Evolutionary conservation across 2,329 filamentous ascomycete species (phyloP), one percentile per base, ranked within the genome.

Genomic region (Fusarium circinatum): DNA sequence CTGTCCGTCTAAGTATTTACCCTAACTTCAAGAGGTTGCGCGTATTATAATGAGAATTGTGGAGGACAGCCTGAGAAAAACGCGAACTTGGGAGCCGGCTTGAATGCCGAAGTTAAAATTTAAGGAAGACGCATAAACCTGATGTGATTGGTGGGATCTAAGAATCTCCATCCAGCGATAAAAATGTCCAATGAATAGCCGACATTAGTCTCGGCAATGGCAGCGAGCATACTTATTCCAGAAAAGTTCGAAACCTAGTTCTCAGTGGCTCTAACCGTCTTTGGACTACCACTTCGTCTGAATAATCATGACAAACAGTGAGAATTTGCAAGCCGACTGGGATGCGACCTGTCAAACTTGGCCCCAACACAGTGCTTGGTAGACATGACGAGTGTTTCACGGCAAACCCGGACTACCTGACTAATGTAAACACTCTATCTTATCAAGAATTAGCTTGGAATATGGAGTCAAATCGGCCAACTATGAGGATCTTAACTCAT

Each of bases 231-330:
- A n/a, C 51, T 38, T 30, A 12, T 62, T 58, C 51, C 20, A 44
- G 60, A 62, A 62, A 58, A 11, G 51, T 39, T 57, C 17, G 5
- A 62, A 56, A 42, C 24, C 18, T 32, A 36, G 9, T 38, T 4
- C 6, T 17, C 5, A 17, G 7, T 7, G 1, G 13, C 11, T 13
- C 51, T 58, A 39, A n/a, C 39, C 12, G 3, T 32, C 38, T 45
- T 30, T 20, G 41, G 52, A 47, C 18, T 18, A 26, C 26, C 7
- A 9, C 6, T 5, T 8, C 3, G 5, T 8, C 41, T 62, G 12
- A 32, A 14, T 58, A 57, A 58, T 47, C 51, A 58, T 62, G 51
- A 62, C 22, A 45, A 58, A 58, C 22, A 17, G 20, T 13, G 26
- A 42, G 38, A 36, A 24, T 56, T 28, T 39, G 28, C 15, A n/a